phyloP scores from a whole-genome alignment of 192 early-diverging fungal species.

The Fimicolochytrium jonesii region DNA sequence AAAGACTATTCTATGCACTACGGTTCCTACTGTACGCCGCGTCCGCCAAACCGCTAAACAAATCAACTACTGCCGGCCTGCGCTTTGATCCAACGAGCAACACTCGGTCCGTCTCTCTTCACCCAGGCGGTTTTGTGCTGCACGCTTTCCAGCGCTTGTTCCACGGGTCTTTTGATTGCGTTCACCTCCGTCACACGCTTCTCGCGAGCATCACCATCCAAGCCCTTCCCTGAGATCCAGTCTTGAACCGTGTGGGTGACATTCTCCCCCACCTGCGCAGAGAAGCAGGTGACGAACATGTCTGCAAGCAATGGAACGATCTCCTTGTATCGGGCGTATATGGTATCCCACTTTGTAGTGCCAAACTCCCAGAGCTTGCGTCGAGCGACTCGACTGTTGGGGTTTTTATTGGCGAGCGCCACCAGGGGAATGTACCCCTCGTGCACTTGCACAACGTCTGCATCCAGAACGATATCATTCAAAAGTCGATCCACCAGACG shows the following conservation, averaged over 20 bases:
- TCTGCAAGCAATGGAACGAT: constrained; percentile 8
- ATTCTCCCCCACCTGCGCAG: constrained; percentile 13
- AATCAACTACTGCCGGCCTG: no score
- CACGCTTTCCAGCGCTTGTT: constrained; percentile 31
- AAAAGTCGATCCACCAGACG: constrained; percentile 52
- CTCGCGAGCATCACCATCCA: constrained; percentile 14
- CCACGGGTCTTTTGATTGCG: constrained; percentile 15
- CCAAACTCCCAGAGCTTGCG: constrained; percentile 18
- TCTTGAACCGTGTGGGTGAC: constrained; percentile 25
- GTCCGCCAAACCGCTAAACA: no score
- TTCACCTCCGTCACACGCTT: constrained; percentile 29
- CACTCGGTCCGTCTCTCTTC: constrained; percentile 7
- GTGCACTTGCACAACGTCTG: constrained; percentile 55
- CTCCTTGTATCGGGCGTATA: constrained; percentile 10
- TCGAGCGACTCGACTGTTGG: constrained; percentile 1
- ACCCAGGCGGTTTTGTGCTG: constrained; percentile 24
- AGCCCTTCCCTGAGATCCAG: constrained; percentile 26
- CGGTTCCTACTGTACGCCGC: no score
- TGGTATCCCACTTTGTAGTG: constrained; percentile 18
- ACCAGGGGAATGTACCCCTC: constrained; percentile 10
- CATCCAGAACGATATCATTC: constrained; percentile 77
- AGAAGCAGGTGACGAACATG: constrained; percentile 3
- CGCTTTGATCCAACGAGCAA: constrained; percentile 22
- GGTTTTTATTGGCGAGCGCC: constrained; percentile 13
- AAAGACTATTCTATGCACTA: no score